Base-by-base conservation (phyloP, 2,329 filamentous ascomycete genomes). In the Penicillium sp. region DNA sequence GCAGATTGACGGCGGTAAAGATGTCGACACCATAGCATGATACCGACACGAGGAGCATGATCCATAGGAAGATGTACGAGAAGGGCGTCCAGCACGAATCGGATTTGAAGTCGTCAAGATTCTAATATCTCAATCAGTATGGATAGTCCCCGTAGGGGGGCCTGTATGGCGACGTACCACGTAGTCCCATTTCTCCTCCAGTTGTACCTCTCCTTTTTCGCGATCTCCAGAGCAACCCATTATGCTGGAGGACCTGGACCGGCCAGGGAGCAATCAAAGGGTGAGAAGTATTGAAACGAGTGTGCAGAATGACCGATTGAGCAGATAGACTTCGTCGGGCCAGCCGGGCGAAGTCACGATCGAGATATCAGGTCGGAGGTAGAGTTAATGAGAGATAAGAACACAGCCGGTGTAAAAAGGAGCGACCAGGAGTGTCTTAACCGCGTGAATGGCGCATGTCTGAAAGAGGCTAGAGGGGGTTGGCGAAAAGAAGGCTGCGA, bases 101-200 rank as follows among this genome's bases (percentile, higher is more conserved):
- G 2, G 89, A 88, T 71, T 88, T 91, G 81, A 97, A 97, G 75
- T 97, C 93, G 51, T 79, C 72, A 18, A 83, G 74, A 69, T 81
- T 83, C 81, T 83, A 58, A 49, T 18, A 42, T 57, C 33, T 57
- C 26, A 9, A 15, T 59, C 26, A 62, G 55, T 54, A 40, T 18
- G 6, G 8, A 27, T 2, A 31, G 15, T 25, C 26, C 4, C 26
- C 11, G 9, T 8, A n/a, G 42, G 42, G 46, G 31, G 27, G 6
- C 25, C 11, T 49, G 5, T 8, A 5, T 25, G 14, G 35, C 29
- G 23, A 59, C 88, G 70, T 77, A 91, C 89, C 71, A 97, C 92
- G 72, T 92, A 96, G 68, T 92, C 90, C 93, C 93, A 97, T 81
- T 92, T 89, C 77, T 94, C 90, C 75, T 97, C 93, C 57, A 89